Evolutionary conservation across 257 asterid genomes (phyloP).

Genomic region (Apocynum venetum): DNA sequence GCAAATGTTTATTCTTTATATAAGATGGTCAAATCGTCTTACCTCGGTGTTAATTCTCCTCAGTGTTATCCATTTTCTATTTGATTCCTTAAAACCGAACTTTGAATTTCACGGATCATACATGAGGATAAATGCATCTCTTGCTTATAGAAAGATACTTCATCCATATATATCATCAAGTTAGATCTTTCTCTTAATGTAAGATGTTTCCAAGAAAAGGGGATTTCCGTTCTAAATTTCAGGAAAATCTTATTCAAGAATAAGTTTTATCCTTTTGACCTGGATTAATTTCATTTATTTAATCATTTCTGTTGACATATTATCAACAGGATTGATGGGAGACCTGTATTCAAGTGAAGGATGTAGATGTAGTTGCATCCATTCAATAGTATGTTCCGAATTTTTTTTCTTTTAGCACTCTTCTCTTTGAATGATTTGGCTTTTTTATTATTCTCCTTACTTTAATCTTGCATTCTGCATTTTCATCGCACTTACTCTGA

Average conservation of each 20-base stretch:
- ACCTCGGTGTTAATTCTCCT: background rate
- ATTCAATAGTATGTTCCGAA: conserved; percentile 6
- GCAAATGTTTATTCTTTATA: background rate
- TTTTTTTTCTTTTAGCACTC: background rate
- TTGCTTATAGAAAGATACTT: background rate
- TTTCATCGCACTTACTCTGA: no score
- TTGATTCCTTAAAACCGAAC: background rate
- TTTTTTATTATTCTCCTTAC: background rate
- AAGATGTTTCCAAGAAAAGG: background rate
- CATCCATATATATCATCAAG: background rate
- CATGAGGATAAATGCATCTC: background rate
- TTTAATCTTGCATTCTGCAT: background rate
- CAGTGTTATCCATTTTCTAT: background rate
- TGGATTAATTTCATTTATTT: background rate
- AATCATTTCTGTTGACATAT: background rate
- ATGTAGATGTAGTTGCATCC: background rate
- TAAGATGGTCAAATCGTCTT: background rate
- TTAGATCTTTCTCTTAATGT: background rate
- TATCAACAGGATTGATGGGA: conserved; percentile 11
- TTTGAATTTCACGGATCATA: background rate
- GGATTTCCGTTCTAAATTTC: background rate
- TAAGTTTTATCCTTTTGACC: background rate
- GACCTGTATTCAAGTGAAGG: background rate
- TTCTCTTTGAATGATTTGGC: background rate
- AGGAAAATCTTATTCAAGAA: background rate